These are phyloP conservation scores for Salinomyces thailandicus DNA, from an alignment of 2,329 filamentous ascomycete species.

Conservation along the genomic window DNA sequence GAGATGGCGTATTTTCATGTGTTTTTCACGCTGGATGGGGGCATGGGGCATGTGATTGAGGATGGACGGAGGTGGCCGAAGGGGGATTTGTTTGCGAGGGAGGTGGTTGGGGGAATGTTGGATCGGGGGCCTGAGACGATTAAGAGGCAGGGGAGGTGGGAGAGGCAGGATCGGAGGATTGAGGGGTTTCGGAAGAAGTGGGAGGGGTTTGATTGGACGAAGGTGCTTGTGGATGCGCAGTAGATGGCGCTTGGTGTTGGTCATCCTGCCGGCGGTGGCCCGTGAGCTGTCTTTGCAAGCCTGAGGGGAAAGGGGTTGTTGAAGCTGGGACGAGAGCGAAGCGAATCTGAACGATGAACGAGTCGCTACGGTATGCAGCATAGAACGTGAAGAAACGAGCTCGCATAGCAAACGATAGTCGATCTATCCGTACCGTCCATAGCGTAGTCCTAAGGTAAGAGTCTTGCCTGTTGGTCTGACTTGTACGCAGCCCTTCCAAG, in stretches of 20 bases:
- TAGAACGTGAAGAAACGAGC: too few relatives aligned
- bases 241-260: background rate
- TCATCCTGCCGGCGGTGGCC: too few relatives aligned
- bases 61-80: conserved; percentile 75
- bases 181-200: conserved; percentile 75
- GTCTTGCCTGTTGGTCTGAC: too few relatives aligned
- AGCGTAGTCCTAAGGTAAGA: too few relatives aligned
- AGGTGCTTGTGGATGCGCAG: conserved; percentile 42
- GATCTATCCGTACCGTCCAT: too few relatives aligned
- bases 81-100: conserved; percentile 85
- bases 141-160: conserved; percentile 85
- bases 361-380: too few relatives aligned
- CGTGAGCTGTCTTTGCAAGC: too few relatives aligned
- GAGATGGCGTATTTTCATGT: conserved; percentile 98
- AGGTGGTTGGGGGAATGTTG: conserved; percentile 86
- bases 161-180: conserved; percentile 53
- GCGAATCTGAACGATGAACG: too few relatives aligned
- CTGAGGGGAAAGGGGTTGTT: too few relatives aligned
- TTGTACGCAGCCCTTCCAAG: too few relatives aligned
- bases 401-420: too few relatives aligned
- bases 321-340: too few relatives aligned
- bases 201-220: conserved; percentile 88
- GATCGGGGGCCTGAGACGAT: conserved; percentile 71
- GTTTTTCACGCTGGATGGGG: conserved; percentile 89
- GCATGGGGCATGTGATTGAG: conserved; percentile 85